Conservation (phyloP, 2,329 filamentous ascomycete species). For the Colletotrichum sp. region DNA sequence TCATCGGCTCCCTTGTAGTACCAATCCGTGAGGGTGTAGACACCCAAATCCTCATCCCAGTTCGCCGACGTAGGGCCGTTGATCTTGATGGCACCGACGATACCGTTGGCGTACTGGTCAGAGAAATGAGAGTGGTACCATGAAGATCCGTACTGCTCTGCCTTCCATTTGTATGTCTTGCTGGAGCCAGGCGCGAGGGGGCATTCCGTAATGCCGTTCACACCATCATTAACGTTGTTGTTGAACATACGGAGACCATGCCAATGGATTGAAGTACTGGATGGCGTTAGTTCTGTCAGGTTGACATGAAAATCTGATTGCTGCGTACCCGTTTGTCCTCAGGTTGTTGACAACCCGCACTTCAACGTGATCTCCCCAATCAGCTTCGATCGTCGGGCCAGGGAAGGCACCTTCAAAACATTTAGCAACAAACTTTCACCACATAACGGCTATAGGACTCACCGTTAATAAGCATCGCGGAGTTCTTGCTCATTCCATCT, state of each 20-base stretch:
- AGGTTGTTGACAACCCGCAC: conserved; percentile 73
- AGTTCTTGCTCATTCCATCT: conserved; percentile 24
- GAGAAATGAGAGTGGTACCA: conserved; percentile 57
- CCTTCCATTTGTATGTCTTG: conserved; percentile 40
- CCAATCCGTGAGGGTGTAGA: conserved; percentile 58
- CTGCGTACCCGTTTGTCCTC: conserved; percentile 40
- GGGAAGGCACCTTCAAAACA: conserved; percentile 18
- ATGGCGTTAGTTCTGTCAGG: not conserved
- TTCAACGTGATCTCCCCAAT: conserved; percentile 57
- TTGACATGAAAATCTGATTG: not conserved
- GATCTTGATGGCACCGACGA: conserved; percentile 56
- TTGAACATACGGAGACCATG: conserved; percentile 51
- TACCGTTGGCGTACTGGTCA: conserved; percentile 55
- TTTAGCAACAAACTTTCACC: not conserved
- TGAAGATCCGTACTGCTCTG: conserved; percentile 41
- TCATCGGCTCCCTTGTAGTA: conserved; percentile 44
- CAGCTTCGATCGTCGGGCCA: conserved; percentile 53
- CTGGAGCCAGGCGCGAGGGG: conserved; percentile 39
- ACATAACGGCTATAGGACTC: not conserved
- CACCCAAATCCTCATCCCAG: conserved; percentile 68
- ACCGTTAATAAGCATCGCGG: conserved; percentile 28
- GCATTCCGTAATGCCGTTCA: conserved; percentile 46
- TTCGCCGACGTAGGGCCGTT: conserved; percentile 45
- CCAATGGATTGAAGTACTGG: conserved; percentile 52
- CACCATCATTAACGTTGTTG: conserved; percentile 52